Percentiles rank a stretch among this genome's conserved stretches.
Evolutionary conservation across 495 filamentous ascomycete genomes (phyloP).

Genomic region (Pseudomonodictys pantanalensis): DNA sequence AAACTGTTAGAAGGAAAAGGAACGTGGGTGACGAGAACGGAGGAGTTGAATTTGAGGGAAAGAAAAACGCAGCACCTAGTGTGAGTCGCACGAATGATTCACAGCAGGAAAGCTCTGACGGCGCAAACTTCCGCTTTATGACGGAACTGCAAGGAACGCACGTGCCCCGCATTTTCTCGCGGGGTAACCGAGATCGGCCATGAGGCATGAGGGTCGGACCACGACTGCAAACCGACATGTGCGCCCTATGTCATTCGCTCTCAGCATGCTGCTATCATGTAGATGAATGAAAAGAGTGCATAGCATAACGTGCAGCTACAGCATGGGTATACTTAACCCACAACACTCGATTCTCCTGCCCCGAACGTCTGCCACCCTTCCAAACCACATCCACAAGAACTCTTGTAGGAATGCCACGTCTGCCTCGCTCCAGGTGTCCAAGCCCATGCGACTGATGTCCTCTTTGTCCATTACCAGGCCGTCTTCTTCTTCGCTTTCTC

Average conservation of each 20-base stretch:
- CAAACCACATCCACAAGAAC: slow-evolving; percentile 68
- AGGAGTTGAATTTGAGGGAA: neutral
- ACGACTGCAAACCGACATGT: too few relatives aligned
- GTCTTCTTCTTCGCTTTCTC: slow-evolving; percentile 43
- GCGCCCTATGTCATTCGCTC: too few relatives aligned
- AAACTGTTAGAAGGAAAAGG: too few relatives aligned
- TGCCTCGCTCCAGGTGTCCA: slow-evolving; percentile 79
- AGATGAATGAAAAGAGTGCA: too few relatives aligned
- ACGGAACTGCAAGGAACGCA: neutral
- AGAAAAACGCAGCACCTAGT: neutral
- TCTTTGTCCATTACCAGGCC: slow-evolving; percentile 43
- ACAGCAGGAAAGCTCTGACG: neutral
- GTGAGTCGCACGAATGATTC: neutral
- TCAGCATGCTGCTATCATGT: too few relatives aligned
- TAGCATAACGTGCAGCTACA: neutral
- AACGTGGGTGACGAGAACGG: neutral
- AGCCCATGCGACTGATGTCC: slow-evolving; percentile 74
- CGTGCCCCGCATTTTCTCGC: neutral
- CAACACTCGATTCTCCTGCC: slow-evolving; percentile 74
- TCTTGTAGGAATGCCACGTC: slow-evolving; percentile 73
- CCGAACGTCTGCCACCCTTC: slow-evolving; percentile 63
- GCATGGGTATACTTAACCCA: slow-evolving; percentile 62
- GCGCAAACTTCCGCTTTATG: neutral
- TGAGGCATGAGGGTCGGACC: too few relatives aligned
- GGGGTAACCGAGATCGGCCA: too few relatives aligned